Conservation (phyloP, 2,329 filamentous ascomycete species). For the Neurospora crassa region DNA sequence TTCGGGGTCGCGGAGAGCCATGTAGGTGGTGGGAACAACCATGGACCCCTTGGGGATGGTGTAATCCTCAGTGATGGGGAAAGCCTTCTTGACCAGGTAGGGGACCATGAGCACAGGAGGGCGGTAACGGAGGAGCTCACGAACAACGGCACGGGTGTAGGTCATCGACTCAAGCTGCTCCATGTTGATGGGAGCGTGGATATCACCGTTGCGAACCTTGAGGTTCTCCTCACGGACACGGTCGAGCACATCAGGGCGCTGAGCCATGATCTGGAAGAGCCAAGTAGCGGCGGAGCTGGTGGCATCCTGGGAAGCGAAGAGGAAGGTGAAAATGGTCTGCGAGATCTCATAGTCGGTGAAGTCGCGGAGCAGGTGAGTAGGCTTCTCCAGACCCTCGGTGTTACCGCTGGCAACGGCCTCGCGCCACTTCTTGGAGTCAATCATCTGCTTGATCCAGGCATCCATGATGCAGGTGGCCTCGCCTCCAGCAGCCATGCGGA, state of each 20-base stretch:
- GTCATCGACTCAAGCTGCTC: slow-evolving; percentile 81
- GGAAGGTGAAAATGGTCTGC: slow-evolving; percentile 89
- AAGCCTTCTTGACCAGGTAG: slow-evolving; percentile 88
- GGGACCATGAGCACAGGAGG: slow-evolving; percentile 97
- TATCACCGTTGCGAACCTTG: slow-evolving; percentile 63
- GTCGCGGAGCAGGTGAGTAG: slow-evolving; percentile 68
- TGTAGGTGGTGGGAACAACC: slow-evolving; percentile 86
- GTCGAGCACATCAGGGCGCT: slow-evolving; percentile 85
- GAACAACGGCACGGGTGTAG: slow-evolving; percentile 87
- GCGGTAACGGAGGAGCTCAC: slow-evolving; percentile 84
- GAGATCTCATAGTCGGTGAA: slow-evolving; percentile 89
- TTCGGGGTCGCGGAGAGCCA: slow-evolving; percentile 84
- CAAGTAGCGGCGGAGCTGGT: slow-evolving; percentile 90
- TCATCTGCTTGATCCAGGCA: slow-evolving; percentile 81
- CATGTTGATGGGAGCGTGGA: slow-evolving; percentile 61
- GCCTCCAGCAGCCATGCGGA: slow-evolving; percentile 81
- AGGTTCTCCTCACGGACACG: slow-evolving; percentile 89
- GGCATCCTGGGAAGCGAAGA: slow-evolving; percentile 95
- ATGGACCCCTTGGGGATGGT: slow-evolving; percentile 94
- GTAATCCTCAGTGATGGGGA: slow-evolving; percentile 79
- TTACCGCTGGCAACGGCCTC: slow-evolving; percentile 67
- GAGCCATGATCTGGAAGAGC: slow-evolving; percentile 89
- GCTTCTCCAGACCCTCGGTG: slow-evolving; percentile 65
- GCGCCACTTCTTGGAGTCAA: slow-evolving; percentile 74
- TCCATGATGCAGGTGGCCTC: slow-evolving; percentile 91